Evolutionary conservation across 1,284 basidiomycete genomes (phyloP).

Genomic region (Marasmius sp.): DNA sequence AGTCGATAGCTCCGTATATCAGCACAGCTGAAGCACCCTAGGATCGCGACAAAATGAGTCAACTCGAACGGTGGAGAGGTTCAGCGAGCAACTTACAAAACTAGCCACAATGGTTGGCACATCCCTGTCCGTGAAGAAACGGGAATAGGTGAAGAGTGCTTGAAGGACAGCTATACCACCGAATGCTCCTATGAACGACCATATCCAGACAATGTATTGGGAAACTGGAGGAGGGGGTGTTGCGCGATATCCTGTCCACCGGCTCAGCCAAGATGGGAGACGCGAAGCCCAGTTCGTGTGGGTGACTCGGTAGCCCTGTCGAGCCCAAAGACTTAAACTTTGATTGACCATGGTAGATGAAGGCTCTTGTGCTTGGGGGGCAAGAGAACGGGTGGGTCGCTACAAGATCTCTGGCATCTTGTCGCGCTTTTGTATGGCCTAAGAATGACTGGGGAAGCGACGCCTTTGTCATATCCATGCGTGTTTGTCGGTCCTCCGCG

Average conservation of each 20-base stretch:
- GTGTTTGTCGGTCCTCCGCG: too few species aligned
- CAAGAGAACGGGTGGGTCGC: too few species aligned
- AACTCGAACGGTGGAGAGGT: background rate
- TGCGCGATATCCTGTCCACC: background rate
- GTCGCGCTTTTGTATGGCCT: too few species aligned
- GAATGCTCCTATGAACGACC: background rate
- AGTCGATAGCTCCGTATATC: constrained; percentile 57
- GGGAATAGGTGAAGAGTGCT: constrained; percentile 40
- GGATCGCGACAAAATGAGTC: background rate
- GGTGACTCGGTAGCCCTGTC: too few species aligned
- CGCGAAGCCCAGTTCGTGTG: background rate
- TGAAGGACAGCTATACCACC: background rate
- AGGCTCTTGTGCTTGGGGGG: too few species aligned
- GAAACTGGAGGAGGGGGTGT: background rate
- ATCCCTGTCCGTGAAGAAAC: constrained; percentile 47
- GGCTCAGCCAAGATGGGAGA: background rate
- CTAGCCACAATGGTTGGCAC: constrained; percentile 52
- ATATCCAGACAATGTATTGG: background rate
- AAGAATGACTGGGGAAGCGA: too few species aligned
- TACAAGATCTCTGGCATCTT: too few species aligned
- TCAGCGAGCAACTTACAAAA: constrained; percentile 34
- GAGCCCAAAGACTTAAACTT: too few species aligned
- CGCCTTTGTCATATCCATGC: too few species aligned
- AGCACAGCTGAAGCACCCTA: constrained; percentile 64
- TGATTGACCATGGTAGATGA: too few species aligned